phyloP scores from a whole-genome alignment of 306 rosid species.

The Pterocarpus santalinus region DNA sequence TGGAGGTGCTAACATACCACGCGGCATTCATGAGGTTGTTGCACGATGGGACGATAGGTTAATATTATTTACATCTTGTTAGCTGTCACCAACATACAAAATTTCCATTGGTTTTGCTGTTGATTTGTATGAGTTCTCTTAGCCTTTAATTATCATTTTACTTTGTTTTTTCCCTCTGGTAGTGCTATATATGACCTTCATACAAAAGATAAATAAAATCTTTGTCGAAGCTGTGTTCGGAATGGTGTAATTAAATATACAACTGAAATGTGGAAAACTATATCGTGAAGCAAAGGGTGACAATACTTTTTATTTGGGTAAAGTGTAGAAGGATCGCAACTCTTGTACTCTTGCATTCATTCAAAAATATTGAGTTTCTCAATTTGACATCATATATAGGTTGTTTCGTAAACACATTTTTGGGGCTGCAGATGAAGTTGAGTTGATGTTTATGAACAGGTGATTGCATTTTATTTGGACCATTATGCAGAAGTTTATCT shows the following conservation, averaged over 20 bases:
- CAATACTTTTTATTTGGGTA: neutral
- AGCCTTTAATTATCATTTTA: too few relatives aligned
- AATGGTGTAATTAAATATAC: too few relatives aligned
- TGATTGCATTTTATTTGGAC: constrained; percentile 47
- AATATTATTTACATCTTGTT: constrained; percentile 27
- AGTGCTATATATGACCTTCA: neutral
- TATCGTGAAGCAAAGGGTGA: neutral
- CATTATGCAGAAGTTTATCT: constrained; percentile 32
- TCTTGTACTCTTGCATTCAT: neutral
- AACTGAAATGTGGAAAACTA: neutral
- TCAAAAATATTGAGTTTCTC: neutral
- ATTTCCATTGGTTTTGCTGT: too few relatives aligned
- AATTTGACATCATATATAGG: constrained; percentile 58
- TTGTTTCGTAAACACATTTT: constrained; percentile 84
- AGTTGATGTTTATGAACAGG: constrained; percentile 97
- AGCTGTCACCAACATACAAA: too few relatives aligned
- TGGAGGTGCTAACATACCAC: constrained; percentile 62
- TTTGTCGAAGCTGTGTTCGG: too few relatives aligned
- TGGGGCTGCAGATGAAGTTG: constrained; percentile 95
- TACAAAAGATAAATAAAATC: constrained; percentile 1
- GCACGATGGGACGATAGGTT: constrained; percentile 83
- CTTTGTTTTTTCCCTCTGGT: neutral
- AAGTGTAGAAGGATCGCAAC: neutral
- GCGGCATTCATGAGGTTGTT: constrained; percentile 60
- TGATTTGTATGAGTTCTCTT: too few relatives aligned